phyloP scores from a whole-genome alignment of 495 filamentous ascomycete genomes.

The Cetradonia linearis region DNA sequence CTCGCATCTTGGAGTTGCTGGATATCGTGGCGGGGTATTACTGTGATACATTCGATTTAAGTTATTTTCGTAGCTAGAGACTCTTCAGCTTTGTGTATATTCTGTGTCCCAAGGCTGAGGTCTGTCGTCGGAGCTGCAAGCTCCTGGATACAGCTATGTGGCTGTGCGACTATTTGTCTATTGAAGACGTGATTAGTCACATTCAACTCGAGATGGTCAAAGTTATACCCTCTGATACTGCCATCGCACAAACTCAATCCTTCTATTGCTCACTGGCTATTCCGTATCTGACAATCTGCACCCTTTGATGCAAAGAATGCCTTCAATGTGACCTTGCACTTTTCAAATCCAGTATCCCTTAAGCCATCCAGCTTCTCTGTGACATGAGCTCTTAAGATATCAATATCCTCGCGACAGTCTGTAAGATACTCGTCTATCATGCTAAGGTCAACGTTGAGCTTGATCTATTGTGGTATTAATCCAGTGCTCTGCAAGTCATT shows the following conservation, averaged over 20 bases:
- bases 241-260: neutral
- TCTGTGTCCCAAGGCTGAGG: neutral
- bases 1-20: neutral
- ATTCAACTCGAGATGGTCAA: neutral
- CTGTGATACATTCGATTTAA: neutral
- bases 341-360: neutral
- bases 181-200: neutral
- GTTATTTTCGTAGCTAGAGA: neutral
- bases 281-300: neutral
- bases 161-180: neutral
- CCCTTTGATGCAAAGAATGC: neutral
- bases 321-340: neutral
- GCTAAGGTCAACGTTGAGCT: neutral
- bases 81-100: neutral
- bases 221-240: neutral
- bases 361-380: neutral
- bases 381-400: neutral
- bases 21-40: neutral
- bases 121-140: neutral
- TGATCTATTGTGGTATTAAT: neutral
- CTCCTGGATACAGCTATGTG: neutral
- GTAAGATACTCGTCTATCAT: neutral
- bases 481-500: neutral
- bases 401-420: neutral
- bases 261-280: neutral